Evolutionary conservation across 1,284 basidiomycete genomes (phyloP).

Genomic region (Grifola frondosa): DNA sequence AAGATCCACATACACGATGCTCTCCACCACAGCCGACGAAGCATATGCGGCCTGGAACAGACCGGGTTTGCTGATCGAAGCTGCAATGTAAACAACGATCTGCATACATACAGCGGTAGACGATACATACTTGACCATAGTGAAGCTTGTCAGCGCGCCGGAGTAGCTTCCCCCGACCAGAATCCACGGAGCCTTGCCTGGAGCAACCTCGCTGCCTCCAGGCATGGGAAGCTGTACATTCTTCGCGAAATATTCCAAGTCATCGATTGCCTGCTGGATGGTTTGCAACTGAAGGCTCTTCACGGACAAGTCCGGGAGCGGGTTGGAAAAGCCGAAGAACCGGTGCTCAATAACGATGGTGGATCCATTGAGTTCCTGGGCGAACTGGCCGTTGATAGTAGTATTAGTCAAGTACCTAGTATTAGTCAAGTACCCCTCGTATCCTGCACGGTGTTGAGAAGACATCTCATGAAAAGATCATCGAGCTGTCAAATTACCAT

Average conservation of each 20-base stretch:
- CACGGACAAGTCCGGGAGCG: constrained; percentile 59
- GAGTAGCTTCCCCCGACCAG: constrained; percentile 72
- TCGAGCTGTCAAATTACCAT: constrained; percentile 33
- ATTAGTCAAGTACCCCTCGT: constrained; percentile 61
- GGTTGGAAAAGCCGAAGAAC: constrained; percentile 55
- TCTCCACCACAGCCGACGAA: constrained; percentile 71
- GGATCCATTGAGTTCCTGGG: constrained; percentile 63
- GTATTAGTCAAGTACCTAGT: constrained; percentile 59
- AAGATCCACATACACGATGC: constrained; percentile 47
- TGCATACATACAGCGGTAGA: background rate
- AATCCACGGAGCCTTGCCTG: constrained; percentile 65
- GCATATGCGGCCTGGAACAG: constrained; percentile 69
- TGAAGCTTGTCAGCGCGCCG: constrained; percentile 69
- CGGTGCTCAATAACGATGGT: constrained; percentile 61
- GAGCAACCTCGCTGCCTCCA: constrained; percentile 54
- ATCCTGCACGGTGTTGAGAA: constrained; percentile 37
- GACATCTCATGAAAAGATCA: constrained; percentile 4
- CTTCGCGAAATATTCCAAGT: constrained; percentile 68
- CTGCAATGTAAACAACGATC: constrained; percentile 3
- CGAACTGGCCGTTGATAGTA: constrained; percentile 66
- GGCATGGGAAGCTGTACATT: constrained; percentile 68
- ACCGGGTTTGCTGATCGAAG: constrained; percentile 51
- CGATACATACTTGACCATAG: constrained; percentile 59
- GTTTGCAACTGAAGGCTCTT: constrained; percentile 59
- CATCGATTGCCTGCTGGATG: constrained; percentile 71